These are phyloP conservation scores for Dactylellina haptotyla DNA, from an alignment of 2,329 filamentous ascomycete species.

Conservation along the genomic window DNA sequence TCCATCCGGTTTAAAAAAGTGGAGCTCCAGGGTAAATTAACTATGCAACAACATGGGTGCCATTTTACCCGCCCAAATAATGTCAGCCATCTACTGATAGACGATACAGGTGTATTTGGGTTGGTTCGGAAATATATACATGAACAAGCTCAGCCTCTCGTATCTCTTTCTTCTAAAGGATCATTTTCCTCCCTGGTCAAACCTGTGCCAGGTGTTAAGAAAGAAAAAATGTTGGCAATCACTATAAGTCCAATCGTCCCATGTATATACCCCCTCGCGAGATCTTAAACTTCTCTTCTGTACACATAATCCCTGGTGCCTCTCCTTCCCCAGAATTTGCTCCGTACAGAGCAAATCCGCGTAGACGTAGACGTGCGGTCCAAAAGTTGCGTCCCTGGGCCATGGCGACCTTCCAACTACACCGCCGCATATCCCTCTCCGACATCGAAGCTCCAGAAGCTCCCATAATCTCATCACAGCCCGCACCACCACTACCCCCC, in stretches of 20 bases:
- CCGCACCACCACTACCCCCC: slow-evolving; percentile 9
- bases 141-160: slow-evolving; percentile 16
- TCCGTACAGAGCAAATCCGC: too few relatives aligned
- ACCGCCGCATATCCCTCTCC: slow-evolving; percentile 51
- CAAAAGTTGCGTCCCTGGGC: too few relatives aligned
- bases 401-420: slow-evolving; percentile 8
- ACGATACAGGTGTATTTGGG: background rate
- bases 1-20: background rate
- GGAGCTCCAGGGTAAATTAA: slow-evolving; percentile 18
- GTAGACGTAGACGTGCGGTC: too few relatives aligned
- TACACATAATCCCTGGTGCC: too few relatives aligned
- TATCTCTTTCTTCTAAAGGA: slow-evolving; percentile 3
- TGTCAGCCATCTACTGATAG: slow-evolving; percentile 17
- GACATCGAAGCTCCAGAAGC: slow-evolving; percentile 27
- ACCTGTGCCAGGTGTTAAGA: too few relatives aligned
- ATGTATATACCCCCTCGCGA: too few relatives aligned
- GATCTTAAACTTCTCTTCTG: too few relatives aligned
- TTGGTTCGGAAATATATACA: background rate
- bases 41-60: slow-evolving; percentile 11
- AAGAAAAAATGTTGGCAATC: too few relatives aligned
- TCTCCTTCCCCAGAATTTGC: too few relatives aligned
- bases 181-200: background rate
- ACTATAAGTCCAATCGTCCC: too few relatives aligned
- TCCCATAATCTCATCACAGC: slow-evolving; percentile 10
- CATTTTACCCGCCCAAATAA: slow-evolving; percentile 11